phyloP scores from a whole-genome alignment of 1,284 basidiomycete genomes.

The Cutaneotrichosporon sp. region DNA sequence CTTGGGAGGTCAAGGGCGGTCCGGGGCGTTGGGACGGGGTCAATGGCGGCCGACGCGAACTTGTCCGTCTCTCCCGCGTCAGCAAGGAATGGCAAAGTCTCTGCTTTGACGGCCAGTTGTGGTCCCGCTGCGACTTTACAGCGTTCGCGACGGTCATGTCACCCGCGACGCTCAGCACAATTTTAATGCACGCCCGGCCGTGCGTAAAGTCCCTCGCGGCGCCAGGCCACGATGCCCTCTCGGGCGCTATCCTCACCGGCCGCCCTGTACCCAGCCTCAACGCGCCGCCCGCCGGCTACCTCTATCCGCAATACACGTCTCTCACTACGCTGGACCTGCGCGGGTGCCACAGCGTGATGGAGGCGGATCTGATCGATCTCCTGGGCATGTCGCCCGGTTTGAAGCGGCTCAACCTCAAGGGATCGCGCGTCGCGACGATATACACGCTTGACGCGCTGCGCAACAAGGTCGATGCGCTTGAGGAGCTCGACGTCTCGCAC shows the following conservation, averaged over 20 bases:
- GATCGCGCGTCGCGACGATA: constrained; percentile 47
- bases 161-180: constrained; percentile 28
- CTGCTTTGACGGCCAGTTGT: constrained; percentile 81
- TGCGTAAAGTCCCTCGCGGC: constrained; percentile 65
- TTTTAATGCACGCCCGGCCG: constrained; percentile 51
- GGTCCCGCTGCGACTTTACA: constrained; percentile 61
- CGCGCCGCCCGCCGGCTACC: background rate
- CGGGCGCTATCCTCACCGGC: constrained; percentile 31
- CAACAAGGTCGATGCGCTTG: constrained; percentile 56
- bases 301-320: constrained; percentile 12
- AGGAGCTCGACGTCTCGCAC: constrained; percentile 64
- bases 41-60: constrained; percentile 65
- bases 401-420: constrained; percentile 60
- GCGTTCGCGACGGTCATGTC: constrained; percentile 54
- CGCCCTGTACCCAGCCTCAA: background rate
- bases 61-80: constrained; percentile 74
- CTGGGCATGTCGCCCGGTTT: constrained; percentile 64
- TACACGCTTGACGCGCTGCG: constrained; percentile 24
- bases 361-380: constrained; percentile 63
- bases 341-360: constrained; percentile 64
- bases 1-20: constrained; percentile 53
- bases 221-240: constrained; percentile 59
- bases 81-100: constrained; percentile 68
- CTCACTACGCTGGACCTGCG: constrained; percentile 60
- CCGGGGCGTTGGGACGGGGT: constrained; percentile 62